Base-by-base conservation (phyloP, 2,329 filamentous ascomycete species). In the Monosporascus sp. region DNA sequence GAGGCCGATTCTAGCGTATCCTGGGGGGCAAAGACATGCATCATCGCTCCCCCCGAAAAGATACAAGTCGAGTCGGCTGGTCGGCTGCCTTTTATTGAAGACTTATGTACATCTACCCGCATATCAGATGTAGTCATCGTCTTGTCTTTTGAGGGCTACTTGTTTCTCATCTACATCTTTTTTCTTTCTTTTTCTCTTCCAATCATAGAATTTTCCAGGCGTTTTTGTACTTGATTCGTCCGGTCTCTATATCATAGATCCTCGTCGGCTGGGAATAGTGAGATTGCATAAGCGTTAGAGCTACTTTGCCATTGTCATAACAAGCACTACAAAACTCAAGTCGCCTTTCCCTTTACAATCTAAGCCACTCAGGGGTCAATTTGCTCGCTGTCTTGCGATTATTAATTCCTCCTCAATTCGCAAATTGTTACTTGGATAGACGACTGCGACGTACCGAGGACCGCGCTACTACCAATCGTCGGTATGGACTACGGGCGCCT, bases 401-500 rank as follows among this genome's bases (percentile, higher is more conserved):
- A 22, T 52, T n/a, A 7, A 48, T 43, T 37, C 50, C 47, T 38
- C 60, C 62, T 60, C 51, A 48, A 24, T 49, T 49, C 11, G 17
- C 58, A 53, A 53, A 37, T 19, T 54, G 45, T 49, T 41, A 27
- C 38, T 22, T 47, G 44, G 19, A 52, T 20, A 22, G 53, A 48
- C 31, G 26, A 48, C 19, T 43, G 38, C 46, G n/a, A 52, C 52
- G 20, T 5, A 14, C 14, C 48, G 14, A 27, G 27, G n/a, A 35
- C 11, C 27, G 38, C 44, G 19, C 27, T 14, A 43, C 51, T 37
- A 48, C 16, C 9, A n/a, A 40, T 27, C 51, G 45, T 51, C 47
- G 66, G 61, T 35, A 89, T 90, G 85, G 85, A 89, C 69, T 87
- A 87, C 65, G 81, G 85, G 37, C 82, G 87, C 66, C 78, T 99